phyloP scores from a whole-genome alignment of 768 basidiomycete genomes.

The Grammothele lineata region DNA sequence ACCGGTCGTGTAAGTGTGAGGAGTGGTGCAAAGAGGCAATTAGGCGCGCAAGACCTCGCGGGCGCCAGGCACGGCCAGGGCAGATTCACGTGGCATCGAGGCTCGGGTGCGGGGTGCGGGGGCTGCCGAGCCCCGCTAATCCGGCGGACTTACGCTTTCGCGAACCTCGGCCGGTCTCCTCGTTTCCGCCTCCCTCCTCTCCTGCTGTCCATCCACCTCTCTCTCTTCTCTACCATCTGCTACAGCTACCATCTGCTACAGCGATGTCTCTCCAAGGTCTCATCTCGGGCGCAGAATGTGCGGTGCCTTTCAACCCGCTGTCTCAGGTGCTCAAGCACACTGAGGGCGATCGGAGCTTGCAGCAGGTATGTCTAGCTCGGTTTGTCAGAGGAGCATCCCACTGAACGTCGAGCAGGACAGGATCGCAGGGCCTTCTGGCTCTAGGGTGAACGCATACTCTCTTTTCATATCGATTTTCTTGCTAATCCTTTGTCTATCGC shows the following conservation, averaged over 20 bases:
- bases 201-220: not conserved
- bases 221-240: not conserved
- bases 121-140: not conserved
- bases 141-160: constrained; percentile 1
- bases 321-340: constrained; percentile 88
- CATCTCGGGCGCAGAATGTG: constrained; percentile 89
- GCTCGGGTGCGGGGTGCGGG: too few species aligned
- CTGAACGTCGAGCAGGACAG: constrained; percentile 52
- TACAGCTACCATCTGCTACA: not conserved
- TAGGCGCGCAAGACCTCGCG: too few species aligned
- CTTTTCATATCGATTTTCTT: too few species aligned
- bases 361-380: constrained; percentile 53
- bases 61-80: not conserved
- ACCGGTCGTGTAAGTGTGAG: too few species aligned
- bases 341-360: constrained; percentile 83
- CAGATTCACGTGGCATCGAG: constrained; percentile 1
- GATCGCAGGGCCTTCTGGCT: constrained; percentile 66
- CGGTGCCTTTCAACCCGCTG: constrained; percentile 77
- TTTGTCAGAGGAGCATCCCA: not conserved
- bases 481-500: not conserved
- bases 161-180: not conserved
- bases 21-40: too few species aligned
- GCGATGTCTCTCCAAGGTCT: constrained; percentile 73
- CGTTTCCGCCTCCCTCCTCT: not conserved
- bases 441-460: constrained; percentile 43